Evolutionary conservation across 371 early-diverging fungal species (phyloP), one percentile per base, ranked within the genome.

Genomic region (Rhizomucor pusillus): DNA sequence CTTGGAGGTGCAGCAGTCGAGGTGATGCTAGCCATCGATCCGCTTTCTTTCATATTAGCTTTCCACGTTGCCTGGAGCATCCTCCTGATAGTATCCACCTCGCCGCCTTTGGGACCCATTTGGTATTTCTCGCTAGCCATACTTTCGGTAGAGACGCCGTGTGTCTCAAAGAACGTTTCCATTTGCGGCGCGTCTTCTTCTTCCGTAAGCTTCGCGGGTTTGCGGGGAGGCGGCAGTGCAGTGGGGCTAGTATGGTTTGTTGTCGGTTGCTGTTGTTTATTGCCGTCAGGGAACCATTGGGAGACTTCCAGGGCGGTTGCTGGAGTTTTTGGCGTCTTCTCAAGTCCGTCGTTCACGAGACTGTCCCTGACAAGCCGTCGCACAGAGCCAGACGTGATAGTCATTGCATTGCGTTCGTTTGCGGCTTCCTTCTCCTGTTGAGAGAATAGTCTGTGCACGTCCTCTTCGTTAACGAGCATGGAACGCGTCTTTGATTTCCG

Each of bases 311-410:
- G 50, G 16, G 53, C 59, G 37, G 19, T 57, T 10, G 56, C 7
- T 22, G 36, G 11, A 47, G 34, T 43, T 50, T 46, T 34, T 46
- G 43, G 22, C 34, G 40, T 4, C 50, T 34, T 5, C 41, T 45
- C 20, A 50, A 41, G 5, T 45, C 54, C 54, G 5, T 63, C 56
- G 12, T 48, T 52, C 20, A 63, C 56, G n/a, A 65, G 54, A 50
- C 70, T 69, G 39, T 74, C 64, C 23, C 74, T 65, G 11, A 70
- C 62, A 9, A 70, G 24, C 12, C 74, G 66, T 33, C 71, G 41
- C 40, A 70, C 63, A 1, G 74, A 67, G 6, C 74, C 74, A 1
- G 74, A 61, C 7, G 66, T 62, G 3, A 68, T 53, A 9, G 67
- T 65, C n/a, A 24, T 45, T 46, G 35, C 45, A 33, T 23, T 47